A percentile compares a stretch with the other conserved stretches of the same genome.
Evolutionary conservation across 2,329 filamentous ascomycete genomes (phyloP).

Genomic region (Xylariaceae sp.): DNA sequence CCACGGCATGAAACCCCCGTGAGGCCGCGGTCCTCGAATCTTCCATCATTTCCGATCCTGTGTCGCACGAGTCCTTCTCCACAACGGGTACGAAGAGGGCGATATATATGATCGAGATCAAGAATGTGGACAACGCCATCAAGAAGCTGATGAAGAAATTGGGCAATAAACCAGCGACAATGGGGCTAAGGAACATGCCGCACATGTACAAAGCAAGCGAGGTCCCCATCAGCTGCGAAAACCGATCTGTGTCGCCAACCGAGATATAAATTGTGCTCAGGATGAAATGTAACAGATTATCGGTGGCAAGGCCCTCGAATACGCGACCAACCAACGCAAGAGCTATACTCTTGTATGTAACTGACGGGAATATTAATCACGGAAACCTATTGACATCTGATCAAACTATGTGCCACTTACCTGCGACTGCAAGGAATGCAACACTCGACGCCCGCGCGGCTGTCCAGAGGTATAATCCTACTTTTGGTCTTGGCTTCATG

Average conservation of each 20-base stretch:
- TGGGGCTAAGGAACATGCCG: conserved; percentile 24
- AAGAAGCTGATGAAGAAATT: conserved; percentile 22
- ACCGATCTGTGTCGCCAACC: background rate
- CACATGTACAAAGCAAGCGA: conserved; percentile 28
- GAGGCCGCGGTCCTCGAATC: too few species aligned
- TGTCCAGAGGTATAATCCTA: too few species aligned
- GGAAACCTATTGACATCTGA: too few species aligned
- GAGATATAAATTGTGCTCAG: conserved; percentile 20
- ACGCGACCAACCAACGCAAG: conserved; percentile 21
- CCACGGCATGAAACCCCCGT: background rate
- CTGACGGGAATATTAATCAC: too few species aligned
- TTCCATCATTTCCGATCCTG: background rate
- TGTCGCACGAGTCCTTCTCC: background rate
- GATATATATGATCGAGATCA: conserved; percentile 16
- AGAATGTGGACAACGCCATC: conserved; percentile 19
- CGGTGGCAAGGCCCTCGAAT: conserved; percentile 29
- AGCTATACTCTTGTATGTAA: conserved; percentile 3
- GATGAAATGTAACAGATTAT: conserved; percentile 29
- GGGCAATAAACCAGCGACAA: conserved; percentile 11
- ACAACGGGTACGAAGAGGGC: background rate
- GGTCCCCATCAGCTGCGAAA: conserved; percentile 18
- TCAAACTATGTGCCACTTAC: too few species aligned
- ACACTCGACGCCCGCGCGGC: too few species aligned
- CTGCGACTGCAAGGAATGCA: too few species aligned
- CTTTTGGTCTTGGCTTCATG: too few species aligned